Evolutionary conservation across 2,329 filamentous ascomycete genomes (phyloP).

Genomic region (Phaeophleospora eucalypticola): DNA sequence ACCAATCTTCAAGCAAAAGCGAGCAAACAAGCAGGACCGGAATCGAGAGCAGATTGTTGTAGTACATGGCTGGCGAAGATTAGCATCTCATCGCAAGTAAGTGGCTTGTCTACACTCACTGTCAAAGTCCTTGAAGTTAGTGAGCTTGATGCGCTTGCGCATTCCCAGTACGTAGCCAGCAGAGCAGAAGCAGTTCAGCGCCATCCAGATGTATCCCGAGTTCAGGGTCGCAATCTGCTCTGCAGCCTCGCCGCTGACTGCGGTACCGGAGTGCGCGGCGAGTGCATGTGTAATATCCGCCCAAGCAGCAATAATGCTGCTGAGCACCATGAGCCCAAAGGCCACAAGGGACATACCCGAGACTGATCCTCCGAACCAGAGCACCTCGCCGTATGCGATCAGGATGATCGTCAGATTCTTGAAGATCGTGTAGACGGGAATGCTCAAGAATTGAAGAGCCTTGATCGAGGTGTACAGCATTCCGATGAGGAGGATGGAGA

Average conservation of each 20-base stretch:
- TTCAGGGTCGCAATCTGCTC: slow-evolving; percentile 84
- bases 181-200: slow-evolving; percentile 91
- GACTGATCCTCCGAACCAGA: slow-evolving; percentile 95
- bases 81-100: slow-evolving; percentile 1
- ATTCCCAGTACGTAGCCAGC: slow-evolving; percentile 86
- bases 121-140: slow-evolving; percentile 99
- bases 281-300: slow-evolving; percentile 89
- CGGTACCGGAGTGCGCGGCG: slow-evolving; percentile 47
- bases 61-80: slow-evolving; percentile 78
- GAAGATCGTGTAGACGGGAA: slow-evolving; percentile 99
- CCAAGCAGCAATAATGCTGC: slow-evolving; percentile 93
- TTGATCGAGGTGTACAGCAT: slow-evolving; percentile 99
- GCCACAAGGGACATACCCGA: slow-evolving; percentile 83
- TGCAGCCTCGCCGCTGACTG: slow-evolving; percentile 51
- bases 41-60: slow-evolving; percentile 97
- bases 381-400: slow-evolving; percentile 95
- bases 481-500: slow-evolving; percentile 89
- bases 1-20: slow-evolving; percentile 88
- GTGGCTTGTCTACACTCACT: slow-evolving; percentile 61
- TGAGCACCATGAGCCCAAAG: slow-evolving; percentile 94
- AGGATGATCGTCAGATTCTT: slow-evolving; percentile 99
- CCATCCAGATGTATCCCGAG: slow-evolving; percentile 95
- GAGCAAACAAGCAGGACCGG: slow-evolving; percentile 82
- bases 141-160: slow-evolving; percentile 98
- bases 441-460: slow-evolving; percentile 91